Evolutionary conservation across 192 early-diverging fungal genomes (phyloP).

Genomic region (Entomortierella beljakovae): DNA sequence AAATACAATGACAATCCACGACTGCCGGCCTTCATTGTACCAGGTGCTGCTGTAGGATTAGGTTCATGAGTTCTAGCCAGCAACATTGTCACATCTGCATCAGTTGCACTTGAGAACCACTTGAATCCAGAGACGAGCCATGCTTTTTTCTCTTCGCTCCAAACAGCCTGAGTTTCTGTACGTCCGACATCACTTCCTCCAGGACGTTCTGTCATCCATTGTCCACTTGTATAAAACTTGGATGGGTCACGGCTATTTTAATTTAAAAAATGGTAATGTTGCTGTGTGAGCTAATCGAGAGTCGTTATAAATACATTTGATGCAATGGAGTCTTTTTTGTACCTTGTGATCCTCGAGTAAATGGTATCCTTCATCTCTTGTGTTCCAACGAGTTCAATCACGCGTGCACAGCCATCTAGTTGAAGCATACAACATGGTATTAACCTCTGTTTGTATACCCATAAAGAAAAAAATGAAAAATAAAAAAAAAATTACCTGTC

Average conservation of each 20-base stretch:
- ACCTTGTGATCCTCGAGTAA: conserved; percentile 59
- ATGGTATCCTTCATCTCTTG: conserved; percentile 63
- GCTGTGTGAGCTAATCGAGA: too few relatives aligned
- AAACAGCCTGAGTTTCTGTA: conserved; percentile 71
- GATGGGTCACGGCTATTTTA: conserved; percentile 67
- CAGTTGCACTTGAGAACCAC: conserved; percentile 82
- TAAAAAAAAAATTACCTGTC: conserved; percentile 59
- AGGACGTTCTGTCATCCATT: conserved; percentile 85
- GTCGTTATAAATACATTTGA: too few relatives aligned
- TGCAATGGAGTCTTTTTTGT: too few relatives aligned
- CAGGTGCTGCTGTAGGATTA: conserved; percentile 32
- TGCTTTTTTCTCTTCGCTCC: conserved; percentile 53
- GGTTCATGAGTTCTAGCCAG: conserved; percentile 69
- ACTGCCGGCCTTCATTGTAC: conserved; percentile 56
- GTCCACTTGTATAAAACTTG: conserved; percentile 73
- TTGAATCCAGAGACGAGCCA: conserved; percentile 74
- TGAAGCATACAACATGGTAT: background rate
- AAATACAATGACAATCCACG: conserved; percentile 72
- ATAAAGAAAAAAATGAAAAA: conserved; percentile 13
- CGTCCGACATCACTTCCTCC: conserved; percentile 76
- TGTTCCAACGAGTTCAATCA: conserved; percentile 68
- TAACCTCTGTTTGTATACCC: background rate
- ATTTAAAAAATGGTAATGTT: background rate
- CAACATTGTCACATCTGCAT: conserved; percentile 74
- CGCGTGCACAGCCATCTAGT: conserved; percentile 74